Conservation (phyloP, 768 basidiomycete genomes). For the Calocybe cyanea region DNA sequence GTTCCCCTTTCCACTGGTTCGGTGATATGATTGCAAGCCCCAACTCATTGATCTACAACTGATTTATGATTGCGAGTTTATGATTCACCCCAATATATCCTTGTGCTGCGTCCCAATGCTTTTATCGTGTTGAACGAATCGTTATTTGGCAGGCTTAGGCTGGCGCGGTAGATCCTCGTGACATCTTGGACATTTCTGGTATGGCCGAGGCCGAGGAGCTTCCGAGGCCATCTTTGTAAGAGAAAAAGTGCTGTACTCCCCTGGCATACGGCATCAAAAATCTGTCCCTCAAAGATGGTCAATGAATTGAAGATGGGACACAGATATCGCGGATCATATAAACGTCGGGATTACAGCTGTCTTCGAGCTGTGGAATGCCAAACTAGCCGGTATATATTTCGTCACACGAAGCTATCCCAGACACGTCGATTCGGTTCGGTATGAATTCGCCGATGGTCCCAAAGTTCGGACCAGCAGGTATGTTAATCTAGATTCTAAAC, state of each 20-base stretch:
- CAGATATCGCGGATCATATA: slow-evolving; percentile 13
- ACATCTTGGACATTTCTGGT: slow-evolving; percentile 8
- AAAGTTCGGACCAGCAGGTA: background rate
- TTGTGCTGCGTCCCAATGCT: no score
- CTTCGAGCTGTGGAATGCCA: background rate
- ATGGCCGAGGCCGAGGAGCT: slow-evolving; percentile 4
- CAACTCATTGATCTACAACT: slow-evolving; percentile 4
- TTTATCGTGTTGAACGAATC: no score
- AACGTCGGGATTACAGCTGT: no score
- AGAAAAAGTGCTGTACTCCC: background rate
- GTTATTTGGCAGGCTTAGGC: background rate
- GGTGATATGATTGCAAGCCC: slow-evolving; percentile 10
- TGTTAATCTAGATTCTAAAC: slow-evolving; percentile 9
- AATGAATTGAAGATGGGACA: slow-evolving; percentile 3
- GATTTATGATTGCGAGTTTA: background rate
- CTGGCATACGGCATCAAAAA: background rate
- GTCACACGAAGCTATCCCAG: no score
- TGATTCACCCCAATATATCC: background rate
- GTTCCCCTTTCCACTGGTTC: slow-evolving; percentile 1
- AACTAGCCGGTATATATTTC: background rate
- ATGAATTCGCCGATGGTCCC: slow-evolving; percentile 1
- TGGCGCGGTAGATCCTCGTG: background rate
- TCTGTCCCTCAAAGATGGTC: slow-evolving; percentile 5
- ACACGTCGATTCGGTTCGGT: slow-evolving; percentile 5
- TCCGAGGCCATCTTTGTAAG: background rate